Evolutionary conservation across 805 yeast species (phyloP), one percentile per base, ranked within the genome.

Genomic region (Ogataea polymorpha): DNA sequence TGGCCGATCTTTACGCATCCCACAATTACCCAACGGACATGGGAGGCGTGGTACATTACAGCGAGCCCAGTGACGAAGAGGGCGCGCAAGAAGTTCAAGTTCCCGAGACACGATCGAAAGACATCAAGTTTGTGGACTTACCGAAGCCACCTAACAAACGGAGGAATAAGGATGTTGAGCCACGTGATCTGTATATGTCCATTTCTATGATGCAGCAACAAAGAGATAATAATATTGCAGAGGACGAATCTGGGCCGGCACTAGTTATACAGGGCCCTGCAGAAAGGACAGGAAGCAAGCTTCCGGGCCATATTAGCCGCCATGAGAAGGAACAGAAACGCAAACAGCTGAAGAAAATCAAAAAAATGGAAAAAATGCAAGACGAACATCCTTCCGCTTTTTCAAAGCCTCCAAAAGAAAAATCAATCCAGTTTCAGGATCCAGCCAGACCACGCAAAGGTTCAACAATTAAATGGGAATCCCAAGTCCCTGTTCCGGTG

Each of bases 131-230:
- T 57, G 89, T 77, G 3, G 65, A 63, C 35, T 64, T 82, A 18
- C 86, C 87, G 0, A 77, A 66, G 28, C 80, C 86, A 0, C 66
- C 66, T 8, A 69, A 68, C 44, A 56, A 56, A 34, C 45, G 54
- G 9, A 34, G 43, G 18, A 43, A 32, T 46, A 67, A 63, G n/a
- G 76, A 80, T 16, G 67, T 86, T 10, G 81, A 83, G 24, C 96
- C 96, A 2, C 77, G 83, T 35, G 96, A 90, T 56, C 82, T 89
- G 79, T 82, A 72, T 58, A 72, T 82, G 67, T 88, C 96, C 3
- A 83, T 89, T 51, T 80, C 88, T 30, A 80, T 89, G 82, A 67
- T 90, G 66, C 83, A 83, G 50, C 71, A 74, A 39, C 68, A 71
- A 29, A 66, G 63, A n/a, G 61, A 58, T 17, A 58, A 60, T 28